These are phyloP conservation scores for Thalassiosira profunda DNA, from an alignment of 108 stramenopile genomes.

Conservation along the genomic window DNA sequence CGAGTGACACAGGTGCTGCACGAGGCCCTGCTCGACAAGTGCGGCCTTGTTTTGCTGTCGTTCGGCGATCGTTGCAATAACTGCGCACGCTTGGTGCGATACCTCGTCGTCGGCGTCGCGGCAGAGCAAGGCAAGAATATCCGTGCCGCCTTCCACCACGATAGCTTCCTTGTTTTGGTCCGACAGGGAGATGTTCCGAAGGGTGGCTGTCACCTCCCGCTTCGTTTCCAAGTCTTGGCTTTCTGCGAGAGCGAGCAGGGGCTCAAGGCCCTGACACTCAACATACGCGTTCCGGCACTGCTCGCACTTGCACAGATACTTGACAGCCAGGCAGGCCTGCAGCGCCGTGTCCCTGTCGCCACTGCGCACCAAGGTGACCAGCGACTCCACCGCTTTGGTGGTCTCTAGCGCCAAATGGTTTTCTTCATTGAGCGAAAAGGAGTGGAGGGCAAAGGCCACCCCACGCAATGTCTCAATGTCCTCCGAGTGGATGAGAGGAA, in stretches of 20 bases:
- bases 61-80: constrained; percentile 85
- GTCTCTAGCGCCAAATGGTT: constrained; percentile 73
- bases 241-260: constrained; percentile 65
- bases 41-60: constrained; percentile 59
- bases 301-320: constrained; percentile 55
- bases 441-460: constrained; percentile 72
- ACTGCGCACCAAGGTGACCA: constrained; percentile 65
- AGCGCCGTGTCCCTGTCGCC: constrained; percentile 67
- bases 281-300: constrained; percentile 74
- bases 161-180: constrained; percentile 87
- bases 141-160: constrained; percentile 60
- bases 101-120: constrained; percentile 68
- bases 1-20: constrained; percentile 87
- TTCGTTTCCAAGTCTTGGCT: constrained; percentile 76
- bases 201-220: constrained; percentile 78
- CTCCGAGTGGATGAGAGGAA: constrained; percentile 57
- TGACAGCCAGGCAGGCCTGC: constrained; percentile 77
- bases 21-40: constrained; percentile 70
- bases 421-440: constrained; percentile 65
- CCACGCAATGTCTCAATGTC: constrained; percentile 80
- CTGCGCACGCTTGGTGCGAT: constrained; percentile 75
- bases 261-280: constrained; percentile 77
- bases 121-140: constrained; percentile 73
- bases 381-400: constrained; percentile 60
- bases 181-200: constrained; percentile 74